A percentile compares a stretch with the other conserved stretches of the same genome.
Evolutionary conservation across 768 basidiomycete genomes (phyloP).

Genomic region (Sistotremastrum niveocremeum): DNA sequence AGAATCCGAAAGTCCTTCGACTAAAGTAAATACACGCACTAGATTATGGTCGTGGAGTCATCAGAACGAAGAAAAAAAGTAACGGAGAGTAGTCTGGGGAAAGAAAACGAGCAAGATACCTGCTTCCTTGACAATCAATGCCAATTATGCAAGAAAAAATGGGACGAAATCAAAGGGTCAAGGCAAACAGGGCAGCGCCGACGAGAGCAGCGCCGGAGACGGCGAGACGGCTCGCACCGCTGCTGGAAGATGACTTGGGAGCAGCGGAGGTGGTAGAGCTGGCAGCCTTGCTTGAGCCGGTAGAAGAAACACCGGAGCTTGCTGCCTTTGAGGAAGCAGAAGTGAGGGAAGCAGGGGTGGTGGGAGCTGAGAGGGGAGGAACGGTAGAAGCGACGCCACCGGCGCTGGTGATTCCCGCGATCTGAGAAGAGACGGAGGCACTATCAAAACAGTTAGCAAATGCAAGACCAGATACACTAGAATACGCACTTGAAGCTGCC

Average conservation of each 20-base stretch:
- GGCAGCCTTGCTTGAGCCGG: constrained; percentile 2
- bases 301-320: constrained; percentile 1
- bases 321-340: constrained; percentile 8
- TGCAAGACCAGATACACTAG: neutral
- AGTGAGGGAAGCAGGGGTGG: constrained; percentile 14
- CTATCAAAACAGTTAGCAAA: neutral
- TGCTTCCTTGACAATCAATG: neutral
- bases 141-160: neutral
- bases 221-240: neutral
- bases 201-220: neutral
- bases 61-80: neutral
- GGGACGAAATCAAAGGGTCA: neutral
- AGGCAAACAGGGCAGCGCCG: neutral
- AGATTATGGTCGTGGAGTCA: neutral
- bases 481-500: constrained; percentile 41
- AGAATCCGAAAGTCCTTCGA: neutral
- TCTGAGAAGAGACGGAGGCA: constrained; percentile 36
- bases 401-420: constrained; percentile 47
- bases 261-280: constrained; percentile 1
- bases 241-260: neutral
- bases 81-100: neutral
- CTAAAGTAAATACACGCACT: neutral
- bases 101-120: neutral
- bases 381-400: neutral
- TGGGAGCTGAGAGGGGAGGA: constrained; percentile 29